Conservation (phyloP, 2,329 filamentous ascomycete species). For the Alternaria infectoria region DNA sequence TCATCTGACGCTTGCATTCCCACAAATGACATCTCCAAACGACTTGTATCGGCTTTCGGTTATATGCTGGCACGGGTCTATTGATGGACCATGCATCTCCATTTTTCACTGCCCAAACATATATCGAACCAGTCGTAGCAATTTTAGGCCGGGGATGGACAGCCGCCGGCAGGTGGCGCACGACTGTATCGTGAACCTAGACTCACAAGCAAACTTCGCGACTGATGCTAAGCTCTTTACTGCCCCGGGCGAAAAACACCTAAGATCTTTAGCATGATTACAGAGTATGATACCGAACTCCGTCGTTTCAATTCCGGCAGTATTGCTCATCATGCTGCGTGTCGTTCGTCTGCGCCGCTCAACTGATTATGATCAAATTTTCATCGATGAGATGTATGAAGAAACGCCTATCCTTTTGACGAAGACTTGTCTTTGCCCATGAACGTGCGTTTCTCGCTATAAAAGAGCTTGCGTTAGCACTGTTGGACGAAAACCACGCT, state of each 20-base stretch:
- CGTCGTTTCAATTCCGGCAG: background rate
- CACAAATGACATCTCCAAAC: background rate
- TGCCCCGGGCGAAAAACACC: accelerated
- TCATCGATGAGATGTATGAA: background rate
- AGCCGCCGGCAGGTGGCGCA: background rate
- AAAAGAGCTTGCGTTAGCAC: background rate
- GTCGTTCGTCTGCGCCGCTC: background rate
- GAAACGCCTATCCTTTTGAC: accelerated
- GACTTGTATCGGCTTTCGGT: background rate
- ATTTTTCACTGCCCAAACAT: background rate
- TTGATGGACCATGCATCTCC: background rate
- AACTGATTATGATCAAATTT: background rate
- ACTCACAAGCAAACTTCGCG: background rate
- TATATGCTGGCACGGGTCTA: too few species aligned
- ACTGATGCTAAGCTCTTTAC: too few species aligned
- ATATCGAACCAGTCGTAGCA: background rate
- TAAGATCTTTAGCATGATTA: background rate
- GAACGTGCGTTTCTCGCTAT: background rate
- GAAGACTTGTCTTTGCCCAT: background rate
- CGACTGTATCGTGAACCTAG: background rate
- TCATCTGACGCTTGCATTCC: background rate
- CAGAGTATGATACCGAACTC: background rate
- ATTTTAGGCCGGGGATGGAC: background rate
- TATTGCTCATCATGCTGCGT: background rate
- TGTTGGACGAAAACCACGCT: background rate